These are phyloP conservation scores for Macadamia tetraphylla DNA, from an alignment of 164 flowering plant species.

Conservation along the genomic window DNA sequence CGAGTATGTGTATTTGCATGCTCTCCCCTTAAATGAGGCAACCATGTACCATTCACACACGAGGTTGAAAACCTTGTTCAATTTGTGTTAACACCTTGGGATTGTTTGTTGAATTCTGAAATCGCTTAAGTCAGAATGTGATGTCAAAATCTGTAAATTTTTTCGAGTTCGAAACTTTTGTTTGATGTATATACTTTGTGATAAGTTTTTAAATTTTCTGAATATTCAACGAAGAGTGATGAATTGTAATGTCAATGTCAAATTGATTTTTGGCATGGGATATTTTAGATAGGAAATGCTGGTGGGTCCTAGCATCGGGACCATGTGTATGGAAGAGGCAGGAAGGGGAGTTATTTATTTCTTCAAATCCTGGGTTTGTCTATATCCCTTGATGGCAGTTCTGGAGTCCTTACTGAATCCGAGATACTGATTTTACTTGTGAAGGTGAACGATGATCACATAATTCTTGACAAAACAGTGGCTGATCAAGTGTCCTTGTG, in stretches of 20 bases:
- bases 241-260: too few relatives aligned
- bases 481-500: conserved; percentile 83
- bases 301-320: neutral
- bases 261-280: too few relatives aligned
- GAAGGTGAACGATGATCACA: conserved; percentile 75
- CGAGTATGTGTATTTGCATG: too few relatives aligned
- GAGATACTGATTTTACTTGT: conserved; percentile 13
- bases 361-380: neutral
- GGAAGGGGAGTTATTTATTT: neutral
- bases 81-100: too few relatives aligned
- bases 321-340: neutral
- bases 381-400: neutral
- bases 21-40: too few relatives aligned
- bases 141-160: neutral
- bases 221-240: too few relatives aligned
- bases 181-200: neutral
- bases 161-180: neutral
- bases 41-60: too few relatives aligned
- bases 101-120: too few relatives aligned
- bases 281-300: too few relatives aligned
- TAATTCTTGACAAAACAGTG: conserved; percentile 78
- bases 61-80: too few relatives aligned
- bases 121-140: too few relatives aligned
- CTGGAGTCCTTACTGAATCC: neutral
- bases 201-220: too few relatives aligned